Base-by-base conservation (phyloP, 805 yeast species). In the Sporopachydermia lactativora region DNA sequence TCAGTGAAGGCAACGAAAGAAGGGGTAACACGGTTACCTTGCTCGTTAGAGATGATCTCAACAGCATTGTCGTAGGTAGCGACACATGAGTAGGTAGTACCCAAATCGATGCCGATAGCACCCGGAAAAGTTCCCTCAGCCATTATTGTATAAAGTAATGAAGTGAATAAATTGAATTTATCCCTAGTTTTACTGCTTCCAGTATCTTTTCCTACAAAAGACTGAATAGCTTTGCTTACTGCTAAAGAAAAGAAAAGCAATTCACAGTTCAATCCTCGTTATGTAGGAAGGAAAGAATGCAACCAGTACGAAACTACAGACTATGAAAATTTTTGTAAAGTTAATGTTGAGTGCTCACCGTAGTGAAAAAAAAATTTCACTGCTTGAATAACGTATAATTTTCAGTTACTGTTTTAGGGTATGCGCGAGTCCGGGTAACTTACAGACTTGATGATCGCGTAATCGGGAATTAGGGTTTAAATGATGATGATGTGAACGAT, bases 81-180 rank as follows among this genome's bases (percentile, higher is more conserved):
- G 48, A 86, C 96, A 77, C 96, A 86, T 40, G 95, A 85, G 71
- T 85, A 85, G 45, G 95, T 85, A 58, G 94, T 83, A 77, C 94
- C 94, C 69, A 83, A 74, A 75, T 88, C 97, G 79, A 89, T 89
- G 81, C 98, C 98, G 65, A 85, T 82, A 70, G 92, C 92, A 81
- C 96, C 96, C 78, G 88, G 92, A 81, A 82, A 86, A 73, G 86
- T 92, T 81, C 95, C 95, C 77, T 86, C 96, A 80, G 88, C 83
- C 88, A 80, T 80, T 68, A 68, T 70, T 24, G n/a, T 24, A n/a
- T 24, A 24, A 8, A 24, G 31, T 24, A 24, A 8, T 24, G n/a
- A 24, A 24, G 31, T n/a, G 31, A 24, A 24, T 24, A 24, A 24
- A 8, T 8, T n/a, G 8, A 24, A 24, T n/a, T 24, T 24, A 24